phyloP scores from a whole-genome alignment of 2,329 filamentous ascomycete genomes.

The Aspergillus ruber region DNA sequence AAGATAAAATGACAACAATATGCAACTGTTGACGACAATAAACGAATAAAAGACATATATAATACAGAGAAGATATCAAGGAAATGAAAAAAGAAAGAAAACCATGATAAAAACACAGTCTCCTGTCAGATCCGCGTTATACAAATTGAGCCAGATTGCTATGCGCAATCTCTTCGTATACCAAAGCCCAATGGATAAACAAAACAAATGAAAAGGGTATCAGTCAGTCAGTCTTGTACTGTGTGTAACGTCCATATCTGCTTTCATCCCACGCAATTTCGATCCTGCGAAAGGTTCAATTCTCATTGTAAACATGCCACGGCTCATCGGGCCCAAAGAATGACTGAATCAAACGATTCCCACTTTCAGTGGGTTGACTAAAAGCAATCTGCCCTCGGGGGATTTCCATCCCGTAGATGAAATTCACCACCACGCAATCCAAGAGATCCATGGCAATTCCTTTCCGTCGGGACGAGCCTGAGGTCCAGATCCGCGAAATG shows the following conservation, averaged over 20 bases:
- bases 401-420: slow-evolving; percentile 51
- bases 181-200: slow-evolving; percentile 3
- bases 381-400: slow-evolving; percentile 54
- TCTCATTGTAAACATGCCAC: slow-evolving; percentile 55
- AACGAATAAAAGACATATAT: not conserved
- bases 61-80: not conserved
- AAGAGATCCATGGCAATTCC: slow-evolving; percentile 54
- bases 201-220: slow-evolving; percentile 16
- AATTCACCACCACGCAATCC: slow-evolving; percentile 50
- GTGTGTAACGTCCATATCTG: not conserved
- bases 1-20: not conserved
- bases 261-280: not conserved
- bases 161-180: not conserved
- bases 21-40: not conserved
- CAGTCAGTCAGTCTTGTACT: slow-evolving; percentile 14
- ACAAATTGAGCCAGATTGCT: not conserved
- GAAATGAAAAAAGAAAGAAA: slow-evolving; percentile 6
- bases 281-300: slow-evolving; percentile 16
- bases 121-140: not conserved
- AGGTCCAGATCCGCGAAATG: slow-evolving; percentile 62
- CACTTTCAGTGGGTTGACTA: slow-evolving; percentile 60
- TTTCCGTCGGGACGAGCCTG: slow-evolving; percentile 48
- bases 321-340: slow-evolving; percentile 52
- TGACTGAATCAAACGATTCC: slow-evolving; percentile 50
- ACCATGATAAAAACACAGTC: not conserved